phyloP scores from a whole-genome alignment of 768 basidiomycete species.

The Peribolospora baueri region DNA sequence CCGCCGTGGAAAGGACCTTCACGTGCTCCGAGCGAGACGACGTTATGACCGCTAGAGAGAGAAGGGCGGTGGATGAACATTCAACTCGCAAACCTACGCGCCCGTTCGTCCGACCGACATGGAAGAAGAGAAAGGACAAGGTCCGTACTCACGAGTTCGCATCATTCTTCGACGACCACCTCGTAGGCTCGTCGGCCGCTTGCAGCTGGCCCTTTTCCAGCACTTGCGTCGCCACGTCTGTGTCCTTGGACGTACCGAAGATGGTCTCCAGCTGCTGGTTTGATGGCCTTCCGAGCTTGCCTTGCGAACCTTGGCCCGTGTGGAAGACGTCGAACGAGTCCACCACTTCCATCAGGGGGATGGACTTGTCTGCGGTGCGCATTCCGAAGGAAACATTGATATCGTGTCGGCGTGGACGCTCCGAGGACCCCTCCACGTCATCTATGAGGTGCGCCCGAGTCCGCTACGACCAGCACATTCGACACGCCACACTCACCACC shows the following conservation, averaged over 20 bases:
- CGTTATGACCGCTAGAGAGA: too few species aligned
- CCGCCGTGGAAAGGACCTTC: too few species aligned
- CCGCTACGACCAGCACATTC: too few species aligned
- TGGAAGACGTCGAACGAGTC: slow-evolving; percentile 52
- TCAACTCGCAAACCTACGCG: too few species aligned
- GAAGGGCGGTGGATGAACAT: too few species aligned
- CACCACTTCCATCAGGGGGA: slow-evolving; percentile 51
- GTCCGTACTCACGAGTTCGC: background rate
- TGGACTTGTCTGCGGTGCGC: slow-evolving; percentile 22
- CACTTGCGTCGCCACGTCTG: slow-evolving; percentile 35
- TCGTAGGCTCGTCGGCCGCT: slow-evolving; percentile 20
- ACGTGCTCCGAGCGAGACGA: too few species aligned
- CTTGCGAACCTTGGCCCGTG: slow-evolving; percentile 51
- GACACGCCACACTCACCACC: too few species aligned
- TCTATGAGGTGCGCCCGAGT: background rate
- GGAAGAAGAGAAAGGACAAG: too few species aligned
- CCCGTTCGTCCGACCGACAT: too few species aligned
- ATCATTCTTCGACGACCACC: background rate
- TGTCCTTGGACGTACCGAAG: slow-evolving; percentile 41
- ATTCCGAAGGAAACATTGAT: background rate
- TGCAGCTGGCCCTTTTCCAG: slow-evolving; percentile 42
- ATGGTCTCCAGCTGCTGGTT: slow-evolving; percentile 55
- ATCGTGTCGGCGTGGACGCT: background rate
- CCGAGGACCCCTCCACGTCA: slow-evolving; percentile 4
- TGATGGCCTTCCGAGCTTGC: slow-evolving; percentile 47